Base-by-base conservation (phyloP, 352 stramenopile species). In the Phytophthora uliginosa region DNA sequence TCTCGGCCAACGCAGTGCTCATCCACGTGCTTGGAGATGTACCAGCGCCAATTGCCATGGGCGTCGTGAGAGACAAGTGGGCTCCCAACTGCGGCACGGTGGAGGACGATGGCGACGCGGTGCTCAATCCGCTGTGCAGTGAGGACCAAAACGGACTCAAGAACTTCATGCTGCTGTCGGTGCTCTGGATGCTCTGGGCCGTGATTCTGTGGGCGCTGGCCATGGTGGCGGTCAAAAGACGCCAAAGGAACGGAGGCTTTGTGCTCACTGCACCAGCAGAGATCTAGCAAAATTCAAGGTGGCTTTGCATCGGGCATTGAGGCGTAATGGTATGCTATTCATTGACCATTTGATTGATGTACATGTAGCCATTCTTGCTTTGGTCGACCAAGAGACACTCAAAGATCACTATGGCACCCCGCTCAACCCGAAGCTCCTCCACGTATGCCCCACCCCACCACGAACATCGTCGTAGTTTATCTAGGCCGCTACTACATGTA, bases 21-120 rank as follows among this genome's bases (percentile, higher is more conserved):
- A 89, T 96, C 24, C 94, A 98, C 75, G 69, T 93, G 18, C 82
- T 98, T 26, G 95, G 95, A 5, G 95, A 98, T 78, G 93, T 98
- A 9, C 94, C 95, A 4, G 81, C 87, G 0, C 95, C 95, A 2
- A 87, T 98, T 34, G 73, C 98, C 55, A 81, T 98, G 59, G 95
- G 95, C 15, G 78, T 79, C 26, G 74, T 98, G 48, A 95, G 95
- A 62, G 95, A 98, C 72, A 74, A 74, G 28, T 85, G 95, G 62
- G 91, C 94, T 5, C 94, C 94, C 8, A 74, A 83, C 40, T 98
- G 92, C 54, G 79, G 77, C 20, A 87, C 74, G 5, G 76, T 91
- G 42, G 82, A 90, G 55, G 66, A 79, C 5, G 72, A 84, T 36
- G 79, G 78, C 18, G 31, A 78, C 7, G 72, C 82, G 7, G 57